These are phyloP conservation scores for Sistotremastrum niveocremeum DNA, from an alignment of 768 basidiomycete genomes.

Conservation along the genomic window DNA sequence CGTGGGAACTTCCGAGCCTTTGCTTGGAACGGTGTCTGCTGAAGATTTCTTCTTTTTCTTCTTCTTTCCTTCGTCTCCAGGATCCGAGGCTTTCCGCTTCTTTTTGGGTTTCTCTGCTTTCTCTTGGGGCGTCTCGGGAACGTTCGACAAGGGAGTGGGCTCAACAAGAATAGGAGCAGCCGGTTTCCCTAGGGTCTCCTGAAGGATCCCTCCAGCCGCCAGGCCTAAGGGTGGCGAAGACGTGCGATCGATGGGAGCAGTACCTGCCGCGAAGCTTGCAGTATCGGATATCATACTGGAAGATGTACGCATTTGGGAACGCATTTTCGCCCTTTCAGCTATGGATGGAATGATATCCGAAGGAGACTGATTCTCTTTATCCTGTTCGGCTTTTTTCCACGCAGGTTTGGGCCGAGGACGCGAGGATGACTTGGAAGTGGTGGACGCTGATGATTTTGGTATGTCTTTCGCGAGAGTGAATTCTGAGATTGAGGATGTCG, in stretches of 20 bases:
- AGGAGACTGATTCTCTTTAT: not conserved
- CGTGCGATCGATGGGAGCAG: not conserved
- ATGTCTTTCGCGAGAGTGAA: no score
- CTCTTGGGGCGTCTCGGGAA: not conserved
- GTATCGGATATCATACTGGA: not conserved
- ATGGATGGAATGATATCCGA: not conserved
- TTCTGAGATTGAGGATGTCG: no score
- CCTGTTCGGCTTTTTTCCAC: no score
- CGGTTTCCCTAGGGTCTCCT: not conserved
- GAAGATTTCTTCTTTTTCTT: not conserved
- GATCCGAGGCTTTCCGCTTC: not conserved
- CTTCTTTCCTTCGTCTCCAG: not conserved
- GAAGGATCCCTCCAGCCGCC: not conserved
- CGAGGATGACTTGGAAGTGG: not conserved
- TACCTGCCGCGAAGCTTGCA: not conserved
- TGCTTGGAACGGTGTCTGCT: constrained; percentile 8
- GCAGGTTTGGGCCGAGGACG: not conserved
- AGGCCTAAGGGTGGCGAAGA: not conserved
- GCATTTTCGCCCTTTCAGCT: not conserved
- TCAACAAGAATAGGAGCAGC: not conserved
- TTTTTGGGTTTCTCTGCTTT: not conserved
- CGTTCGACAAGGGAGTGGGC: not conserved
- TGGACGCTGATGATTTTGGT: no score
- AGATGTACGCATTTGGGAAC: not conserved
- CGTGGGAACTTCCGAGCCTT: constrained; percentile 16